Evolutionary conservation across 306 rosid genomes (phyloP).

Genomic region (Cyclanthera cordifolia): DNA sequence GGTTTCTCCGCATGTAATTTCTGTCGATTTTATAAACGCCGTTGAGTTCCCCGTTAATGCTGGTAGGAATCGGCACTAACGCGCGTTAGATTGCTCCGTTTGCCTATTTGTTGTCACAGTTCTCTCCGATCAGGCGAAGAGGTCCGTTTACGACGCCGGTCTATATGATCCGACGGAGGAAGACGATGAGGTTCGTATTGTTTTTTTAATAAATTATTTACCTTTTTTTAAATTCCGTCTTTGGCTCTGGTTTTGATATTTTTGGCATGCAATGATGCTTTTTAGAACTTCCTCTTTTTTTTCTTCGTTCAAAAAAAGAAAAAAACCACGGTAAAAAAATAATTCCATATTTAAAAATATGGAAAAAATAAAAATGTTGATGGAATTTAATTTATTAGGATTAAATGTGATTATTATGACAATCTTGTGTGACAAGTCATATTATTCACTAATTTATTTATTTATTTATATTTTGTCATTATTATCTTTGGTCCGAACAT

Average conservation of each 20-base stretch:
- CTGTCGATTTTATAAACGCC: not conserved
- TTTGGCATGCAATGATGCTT: not conserved
- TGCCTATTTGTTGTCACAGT: conserved; percentile 31
- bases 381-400: too few species aligned
- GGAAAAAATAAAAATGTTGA: too few species aligned
- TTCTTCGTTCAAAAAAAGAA: not conserved
- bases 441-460: too few species aligned
- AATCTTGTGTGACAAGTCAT: too few species aligned
- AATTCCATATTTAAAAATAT: too few species aligned
- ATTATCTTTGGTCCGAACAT: too few species aligned
- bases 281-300: not conserved
- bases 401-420: too few species aligned
- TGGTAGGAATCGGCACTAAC: not conserved
- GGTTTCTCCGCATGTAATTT: not conserved
- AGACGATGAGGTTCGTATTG: conserved; percentile 52
- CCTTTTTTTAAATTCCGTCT: not conserved
- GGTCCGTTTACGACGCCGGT: conserved; percentile 90
- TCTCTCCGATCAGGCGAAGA: conserved; percentile 73
- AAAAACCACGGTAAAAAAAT: too few species aligned
- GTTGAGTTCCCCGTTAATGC: conserved; percentile 4
- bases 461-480: too few species aligned
- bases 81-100: conserved; percentile 2
- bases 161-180: conserved; percentile 72
- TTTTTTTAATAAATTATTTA: not conserved
- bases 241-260: conserved; percentile 2